These are phyloP conservation scores for Thielaviopsis musarum DNA, from an alignment of 2,329 filamentous ascomycete species.

Conservation along the genomic window DNA sequence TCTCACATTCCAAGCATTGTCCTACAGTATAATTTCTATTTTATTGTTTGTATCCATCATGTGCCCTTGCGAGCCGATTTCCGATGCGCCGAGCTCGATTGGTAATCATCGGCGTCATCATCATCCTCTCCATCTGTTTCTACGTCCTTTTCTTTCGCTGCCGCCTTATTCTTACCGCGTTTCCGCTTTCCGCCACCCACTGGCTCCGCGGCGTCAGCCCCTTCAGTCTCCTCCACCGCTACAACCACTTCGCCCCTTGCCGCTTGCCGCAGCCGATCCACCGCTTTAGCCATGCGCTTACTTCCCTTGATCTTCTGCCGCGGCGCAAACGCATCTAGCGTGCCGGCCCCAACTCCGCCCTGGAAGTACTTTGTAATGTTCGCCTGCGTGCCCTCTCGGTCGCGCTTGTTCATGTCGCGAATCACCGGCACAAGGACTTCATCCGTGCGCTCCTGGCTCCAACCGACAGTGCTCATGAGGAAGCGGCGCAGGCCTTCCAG, in stretches of 20 bases:
- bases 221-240: neutral
- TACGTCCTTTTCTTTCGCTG: neutral
- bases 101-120: neutral
- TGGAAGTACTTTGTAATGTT: constrained; percentile 93
- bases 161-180: neutral
- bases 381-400: constrained; percentile 78
- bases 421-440: constrained; percentile 94
- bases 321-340: constrained; percentile 51
- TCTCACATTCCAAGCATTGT: too few relatives aligned
- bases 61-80: neutral
- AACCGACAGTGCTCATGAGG: constrained; percentile 83
- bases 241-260: neutral
- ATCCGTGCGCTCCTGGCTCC: constrained; percentile 80
- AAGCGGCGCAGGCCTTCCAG: constrained; percentile 70
- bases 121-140: neutral
- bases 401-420: constrained; percentile 79
- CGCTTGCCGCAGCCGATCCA: constrained; percentile 41
- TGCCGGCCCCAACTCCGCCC: constrained; percentile 53
- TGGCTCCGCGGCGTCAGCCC: neutral
- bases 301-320: constrained; percentile 48
- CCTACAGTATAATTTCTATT: too few relatives aligned
- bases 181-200: neutral
- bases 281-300: constrained; percentile 58
- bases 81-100: neutral
- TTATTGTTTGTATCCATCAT: too few relatives aligned